phyloP scores from a whole-genome alignment of 352 stramenopile genomes.

The Phytophthora pisi region DNA sequence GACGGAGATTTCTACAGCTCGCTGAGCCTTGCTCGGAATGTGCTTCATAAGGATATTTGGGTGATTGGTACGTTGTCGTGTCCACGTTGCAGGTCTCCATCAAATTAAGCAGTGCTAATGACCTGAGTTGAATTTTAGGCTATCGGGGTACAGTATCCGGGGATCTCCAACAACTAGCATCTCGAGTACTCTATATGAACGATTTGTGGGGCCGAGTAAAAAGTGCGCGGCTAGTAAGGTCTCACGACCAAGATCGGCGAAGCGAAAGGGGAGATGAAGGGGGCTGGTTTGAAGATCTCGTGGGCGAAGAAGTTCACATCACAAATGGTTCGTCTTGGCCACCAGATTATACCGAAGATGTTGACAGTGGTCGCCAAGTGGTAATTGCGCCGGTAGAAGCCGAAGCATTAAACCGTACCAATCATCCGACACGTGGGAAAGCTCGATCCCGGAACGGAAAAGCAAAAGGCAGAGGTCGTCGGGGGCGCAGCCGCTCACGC shows the following conservation, averaged over 20 bases:
- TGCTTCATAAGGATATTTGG: slow-evolving; percentile 86
- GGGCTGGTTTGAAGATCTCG: slow-evolving; percentile 34
- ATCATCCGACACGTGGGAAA: slow-evolving; percentile 14
- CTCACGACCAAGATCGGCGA: slow-evolving; percentile 19
- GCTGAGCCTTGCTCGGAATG: slow-evolving; percentile 80
- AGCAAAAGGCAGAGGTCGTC: slow-evolving; percentile 24
- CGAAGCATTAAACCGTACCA: slow-evolving; percentile 9
- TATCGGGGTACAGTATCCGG: slow-evolving; percentile 76
- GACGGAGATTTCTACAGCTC: slow-evolving; percentile 90
- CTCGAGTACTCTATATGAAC: slow-evolving; percentile 76
- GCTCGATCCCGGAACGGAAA: slow-evolving; percentile 26
- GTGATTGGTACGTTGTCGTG: slow-evolving; percentile 66
- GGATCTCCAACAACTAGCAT: slow-evolving; percentile 79
- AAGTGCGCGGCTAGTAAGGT: slow-evolving; percentile 7
- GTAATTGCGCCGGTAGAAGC: slow-evolving; percentile 26
- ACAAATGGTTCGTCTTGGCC: slow-evolving; percentile 15
- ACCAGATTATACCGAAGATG: slow-evolving; percentile 19
- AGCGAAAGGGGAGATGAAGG: slow-evolving; percentile 11
- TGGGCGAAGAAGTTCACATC: slow-evolving; percentile 19
- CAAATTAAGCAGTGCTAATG: neutral
- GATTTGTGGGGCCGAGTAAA: slow-evolving; percentile 68
- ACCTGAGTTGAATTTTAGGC: slow-evolving; percentile 34
- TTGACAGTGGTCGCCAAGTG: slow-evolving; percentile 36
- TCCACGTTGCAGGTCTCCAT: neutral
- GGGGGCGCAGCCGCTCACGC: slow-evolving; percentile 32